These are phyloP conservation scores for Haematococcus lacustris DNA, from an alignment of 139 green algal genomes.

Conservation along the genomic window DNA sequence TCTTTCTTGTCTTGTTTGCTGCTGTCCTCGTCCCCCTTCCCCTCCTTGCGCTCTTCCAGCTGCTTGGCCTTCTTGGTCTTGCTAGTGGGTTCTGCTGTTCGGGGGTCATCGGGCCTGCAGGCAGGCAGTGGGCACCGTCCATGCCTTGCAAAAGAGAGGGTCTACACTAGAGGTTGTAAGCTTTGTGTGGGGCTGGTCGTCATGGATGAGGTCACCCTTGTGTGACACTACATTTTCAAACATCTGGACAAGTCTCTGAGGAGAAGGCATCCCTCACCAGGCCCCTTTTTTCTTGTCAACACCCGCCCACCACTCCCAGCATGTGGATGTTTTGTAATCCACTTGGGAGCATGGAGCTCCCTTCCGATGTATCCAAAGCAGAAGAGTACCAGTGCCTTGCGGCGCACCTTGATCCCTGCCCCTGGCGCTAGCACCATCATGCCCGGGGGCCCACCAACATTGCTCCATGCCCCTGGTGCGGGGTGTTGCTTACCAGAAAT, in stretches of 20 bases:
- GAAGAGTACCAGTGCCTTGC: not conserved
- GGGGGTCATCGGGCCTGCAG: conserved; percentile 8
- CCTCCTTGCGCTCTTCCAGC: too few species aligned
- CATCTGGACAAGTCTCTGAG: not conserved
- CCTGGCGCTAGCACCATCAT: too few species aligned
- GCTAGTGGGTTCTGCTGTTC: not conserved
- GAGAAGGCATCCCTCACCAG: too few species aligned
- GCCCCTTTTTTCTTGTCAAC: too few species aligned
- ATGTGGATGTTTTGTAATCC: too few species aligned
- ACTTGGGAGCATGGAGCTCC: not conserved
- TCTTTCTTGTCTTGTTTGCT: too few species aligned
- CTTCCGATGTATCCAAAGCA: not conserved
- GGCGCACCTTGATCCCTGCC: too few species aligned
- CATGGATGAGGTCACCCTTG: not conserved
- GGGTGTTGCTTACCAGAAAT: conserved; percentile 30
- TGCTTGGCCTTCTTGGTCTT: conserved; percentile 15
- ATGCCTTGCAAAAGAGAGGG: not conserved
- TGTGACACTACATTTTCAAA: not conserved
- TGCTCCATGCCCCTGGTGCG: not conserved
- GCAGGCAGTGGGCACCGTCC: not conserved
- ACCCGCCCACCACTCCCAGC: not conserved
- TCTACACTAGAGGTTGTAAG: not conserved
- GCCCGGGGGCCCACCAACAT: too few species aligned
- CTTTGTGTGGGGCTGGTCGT: not conserved
- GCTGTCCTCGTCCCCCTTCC: too few species aligned